A percentile compares a stretch with the other conserved stretches of the same genome.
Conservation (phyloP, 345 rosid genomes). For the Rhodomyrtus tomentosa region DNA sequence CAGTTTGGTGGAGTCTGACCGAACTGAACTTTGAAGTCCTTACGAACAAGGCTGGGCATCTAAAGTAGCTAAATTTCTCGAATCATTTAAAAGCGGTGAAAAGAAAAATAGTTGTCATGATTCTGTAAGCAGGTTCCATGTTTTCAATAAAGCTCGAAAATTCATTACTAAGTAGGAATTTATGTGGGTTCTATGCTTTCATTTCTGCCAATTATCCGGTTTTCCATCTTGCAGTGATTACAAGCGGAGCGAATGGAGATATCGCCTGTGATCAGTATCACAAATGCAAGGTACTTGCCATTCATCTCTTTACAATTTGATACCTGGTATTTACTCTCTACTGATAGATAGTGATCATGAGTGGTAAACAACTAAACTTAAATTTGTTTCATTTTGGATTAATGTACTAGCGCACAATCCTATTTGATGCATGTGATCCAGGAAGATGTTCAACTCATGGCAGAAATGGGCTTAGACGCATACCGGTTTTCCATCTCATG, state of each 20-base stretch:
- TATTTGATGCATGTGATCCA: not conserved
- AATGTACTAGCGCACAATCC: not conserved
- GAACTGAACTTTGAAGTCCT: not conserved
- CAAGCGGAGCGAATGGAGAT: constrained; percentile 13
- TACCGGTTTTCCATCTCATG: constrained; percentile 27
- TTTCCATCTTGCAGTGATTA: not conserved
- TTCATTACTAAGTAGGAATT: not conserved
- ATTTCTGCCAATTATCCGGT: not conserved
- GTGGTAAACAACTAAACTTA: not conserved
- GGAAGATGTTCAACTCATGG: constrained; percentile 24
- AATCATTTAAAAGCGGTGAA: not conserved
- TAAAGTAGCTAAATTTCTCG: not conserved
- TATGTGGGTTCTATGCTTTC: not conserved
- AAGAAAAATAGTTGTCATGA: not conserved
- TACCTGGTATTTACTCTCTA: not conserved
- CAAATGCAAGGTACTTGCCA: constrained; percentile 12
- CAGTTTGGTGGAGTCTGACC: not conserved
- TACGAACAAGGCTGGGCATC: not conserved
- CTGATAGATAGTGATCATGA: not conserved
- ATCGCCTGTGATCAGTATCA: constrained; percentile 17
- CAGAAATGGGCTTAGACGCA: constrained; percentile 14
- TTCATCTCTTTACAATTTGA: not conserved
- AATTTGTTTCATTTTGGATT: not conserved
- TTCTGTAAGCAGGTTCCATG: not conserved
- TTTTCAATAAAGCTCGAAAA: not conserved